These are phyloP conservation scores for Metarhizium guizhouense DNA, from an alignment of 2,329 filamentous ascomycete genomes.

Conservation along the genomic window DNA sequence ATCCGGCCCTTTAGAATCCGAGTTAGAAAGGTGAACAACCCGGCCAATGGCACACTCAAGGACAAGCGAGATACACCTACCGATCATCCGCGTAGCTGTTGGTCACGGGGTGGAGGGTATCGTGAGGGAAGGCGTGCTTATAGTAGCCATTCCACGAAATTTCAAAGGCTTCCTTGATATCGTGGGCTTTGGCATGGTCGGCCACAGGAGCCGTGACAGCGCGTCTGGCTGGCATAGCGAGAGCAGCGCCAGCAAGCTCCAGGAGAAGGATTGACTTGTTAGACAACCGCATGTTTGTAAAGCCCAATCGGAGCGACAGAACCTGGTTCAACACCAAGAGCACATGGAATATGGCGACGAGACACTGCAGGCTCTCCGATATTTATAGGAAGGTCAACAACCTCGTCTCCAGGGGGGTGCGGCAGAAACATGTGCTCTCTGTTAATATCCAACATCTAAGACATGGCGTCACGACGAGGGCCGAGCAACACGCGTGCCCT, in stretches of 20 bases:
- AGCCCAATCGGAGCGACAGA: neutral
- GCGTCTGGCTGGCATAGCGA: constrained; percentile 6
- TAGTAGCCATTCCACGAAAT: constrained; percentile 67
- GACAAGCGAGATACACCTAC: constrained; percentile 31
- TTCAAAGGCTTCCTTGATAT: constrained; percentile 60
- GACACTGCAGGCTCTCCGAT: neutral
- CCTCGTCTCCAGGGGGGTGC: neutral
- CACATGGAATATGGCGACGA: neutral
- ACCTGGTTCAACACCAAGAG: neutral
- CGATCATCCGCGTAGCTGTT: constrained; percentile 60
- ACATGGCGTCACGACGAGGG: constrained; percentile 4
- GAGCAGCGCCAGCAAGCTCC: constrained; percentile 4
- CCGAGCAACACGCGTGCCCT: neutral
- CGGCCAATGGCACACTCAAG: neutral
- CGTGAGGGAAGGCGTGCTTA: constrained; percentile 66
- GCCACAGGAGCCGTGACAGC: constrained; percentile 10
- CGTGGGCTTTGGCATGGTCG: constrained; percentile 38
- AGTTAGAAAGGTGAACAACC: neutral
- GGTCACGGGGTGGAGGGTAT: constrained; percentile 62
- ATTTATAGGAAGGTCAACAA: neutral
- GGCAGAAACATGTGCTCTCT: neutral
- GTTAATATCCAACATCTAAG: constrained; percentile 3
- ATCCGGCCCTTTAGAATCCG: constrained; percentile 55
- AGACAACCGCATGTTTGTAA: constrained; percentile 7
- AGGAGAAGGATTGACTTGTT: constrained; percentile 4